Evolutionary conservation across 306 rosid species (phyloP), one percentile per base, ranked within the genome.

Genomic region (Trifolium subterraneum): DNA sequence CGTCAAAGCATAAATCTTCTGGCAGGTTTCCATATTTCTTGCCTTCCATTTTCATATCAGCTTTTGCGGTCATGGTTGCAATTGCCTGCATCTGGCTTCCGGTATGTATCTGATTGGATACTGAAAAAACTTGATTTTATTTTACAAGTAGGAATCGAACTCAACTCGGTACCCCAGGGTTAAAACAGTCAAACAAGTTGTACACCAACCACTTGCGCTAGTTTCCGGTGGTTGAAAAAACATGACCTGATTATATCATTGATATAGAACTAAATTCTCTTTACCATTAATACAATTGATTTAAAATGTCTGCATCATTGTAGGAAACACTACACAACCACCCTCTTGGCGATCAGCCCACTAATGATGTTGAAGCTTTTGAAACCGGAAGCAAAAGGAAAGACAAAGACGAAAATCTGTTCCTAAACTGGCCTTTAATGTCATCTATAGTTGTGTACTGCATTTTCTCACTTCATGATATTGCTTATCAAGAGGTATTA

Each of bases 311-410:
- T 60, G 39, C 39, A 18, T 48, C 38, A 39, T 20, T 74, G 65
- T 77, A 89, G 98, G 98, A 93, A 81, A 90, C 98, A 36, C 76
- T 93, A 72, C 98, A 93, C 87, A 87, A 52, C 48, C 97, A 89
- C 61, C 23, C 74, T 19, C 48, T 8, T n/a, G 12, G 47, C 16
- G n/a, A 70, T 20, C 79, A 54, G 70, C 76, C 75, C 50, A 22
- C 47, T 11, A 64, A 39, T 41, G 77, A 78, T n/a, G 63, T 50
- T 55, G 90, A 85, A 71, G 85, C 85, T 25, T 9, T 84, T 73
- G 90, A 89, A 85, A 72, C 8, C 59, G 89, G 80, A 78, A 71
- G 76, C 33, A 44, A 45, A 29, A 79, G 41, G 8, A 61, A 52
- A 50, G 23, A 74, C 39, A 50, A 64, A 68, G 47, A 85, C 63